A percentile compares a stretch with the other conserved stretches of the same genome.
These are phyloP conservation scores for Scheffersomyces amazonensis DNA, from an alignment of 805 yeast species.

Conservation along the genomic window DNA sequence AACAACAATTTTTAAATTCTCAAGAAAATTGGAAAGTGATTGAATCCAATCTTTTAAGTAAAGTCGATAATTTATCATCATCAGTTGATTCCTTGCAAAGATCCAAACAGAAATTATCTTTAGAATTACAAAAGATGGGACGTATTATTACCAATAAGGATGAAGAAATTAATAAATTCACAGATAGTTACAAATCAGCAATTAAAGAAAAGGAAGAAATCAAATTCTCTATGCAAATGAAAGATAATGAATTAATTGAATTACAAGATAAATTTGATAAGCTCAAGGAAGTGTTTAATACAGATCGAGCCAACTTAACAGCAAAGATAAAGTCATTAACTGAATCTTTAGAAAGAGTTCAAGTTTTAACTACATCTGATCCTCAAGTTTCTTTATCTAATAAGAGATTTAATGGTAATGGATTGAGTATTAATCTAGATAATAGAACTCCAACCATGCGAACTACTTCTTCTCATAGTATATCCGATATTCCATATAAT, in stretches of 20 bases:
- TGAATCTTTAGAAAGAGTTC: constrained; percentile 14
- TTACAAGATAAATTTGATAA: constrained; percentile 25
- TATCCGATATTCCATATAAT: not conserved
- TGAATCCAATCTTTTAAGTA: constrained; percentile 61
- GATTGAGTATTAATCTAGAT: not conserved
- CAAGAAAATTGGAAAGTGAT: constrained; percentile 81
- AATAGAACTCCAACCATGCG: constrained; percentile 1
- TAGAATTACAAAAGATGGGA: constrained; percentile 32
- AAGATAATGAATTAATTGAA: constrained; percentile 15
- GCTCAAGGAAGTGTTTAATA: constrained; percentile 26
- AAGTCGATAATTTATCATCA: constrained; percentile 35
- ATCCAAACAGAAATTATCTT: constrained; percentile 23
- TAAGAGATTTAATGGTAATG: not conserved
- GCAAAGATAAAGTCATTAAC: constrained; percentile 19
- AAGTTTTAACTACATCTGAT: not conserved
- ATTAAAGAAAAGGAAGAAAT: constrained; percentile 22
- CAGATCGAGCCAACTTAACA: constrained; percentile 26
- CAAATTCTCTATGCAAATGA: constrained; percentile 15
- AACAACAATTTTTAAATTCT: constrained; percentile 69
- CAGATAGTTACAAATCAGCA: constrained; percentile 22
- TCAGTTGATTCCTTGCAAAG: constrained; percentile 28
- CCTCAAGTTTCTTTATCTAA: not conserved
- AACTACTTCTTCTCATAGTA: not conserved
- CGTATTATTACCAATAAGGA: constrained; percentile 10
- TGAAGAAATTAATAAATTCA: constrained; percentile 12